A percentile compares a stretch with the other conserved stretches of the same genome.
These are phyloP conservation scores for Albophoma yamanashiensis DNA, from an alignment of 2,329 filamentous ascomycete genomes.

Conservation along the genomic window DNA sequence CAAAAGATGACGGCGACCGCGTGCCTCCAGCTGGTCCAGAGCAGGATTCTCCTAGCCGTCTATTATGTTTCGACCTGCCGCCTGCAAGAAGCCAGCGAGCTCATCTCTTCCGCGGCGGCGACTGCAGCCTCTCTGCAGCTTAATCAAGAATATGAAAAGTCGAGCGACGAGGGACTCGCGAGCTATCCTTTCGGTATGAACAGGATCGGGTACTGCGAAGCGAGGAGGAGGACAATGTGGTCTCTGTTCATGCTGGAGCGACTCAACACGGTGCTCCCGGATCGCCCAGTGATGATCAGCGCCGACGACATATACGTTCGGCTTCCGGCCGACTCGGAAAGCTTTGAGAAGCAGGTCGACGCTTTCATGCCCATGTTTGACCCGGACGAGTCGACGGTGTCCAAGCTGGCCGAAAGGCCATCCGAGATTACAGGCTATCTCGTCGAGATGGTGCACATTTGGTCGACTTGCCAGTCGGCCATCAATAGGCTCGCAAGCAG, in stretches of 20 bases:
- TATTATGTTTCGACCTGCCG: conserved; percentile 54
- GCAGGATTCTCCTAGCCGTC: conserved; percentile 53
- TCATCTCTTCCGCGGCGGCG: conserved; percentile 50
- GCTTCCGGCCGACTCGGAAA: conserved; percentile 49
- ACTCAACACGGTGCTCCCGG: conserved; percentile 47
- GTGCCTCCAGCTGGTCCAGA: conserved; percentile 54
- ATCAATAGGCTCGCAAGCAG: conserved; percentile 32
- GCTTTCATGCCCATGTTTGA: conserved; percentile 51
- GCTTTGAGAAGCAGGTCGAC: conserved; percentile 50
- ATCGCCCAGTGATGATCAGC: conserved; percentile 44
- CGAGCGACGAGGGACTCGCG: conserved; percentile 25
- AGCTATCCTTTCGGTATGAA: conserved; percentile 47
- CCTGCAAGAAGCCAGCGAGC: conserved; percentile 51
- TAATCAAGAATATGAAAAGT: conserved; percentile 48
- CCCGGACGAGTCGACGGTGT: conserved; percentile 22
- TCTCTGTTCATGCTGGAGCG: conserved; percentile 60
- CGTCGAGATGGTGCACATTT: conserved; percentile 52
- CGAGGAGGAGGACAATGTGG: conserved; percentile 62
- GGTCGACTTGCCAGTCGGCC: conserved; percentile 51
- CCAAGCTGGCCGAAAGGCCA: conserved; percentile 12
- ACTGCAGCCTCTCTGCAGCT: conserved; percentile 49
- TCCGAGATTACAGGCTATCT: conserved; percentile 48
- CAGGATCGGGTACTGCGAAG: conserved; percentile 49
- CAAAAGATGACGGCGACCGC: conserved; percentile 18
- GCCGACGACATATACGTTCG: conserved; percentile 56